Evolutionary conservation across 2,329 filamentous ascomycete species (phyloP).

Genomic region (Ophiostoma populinum): DNA sequence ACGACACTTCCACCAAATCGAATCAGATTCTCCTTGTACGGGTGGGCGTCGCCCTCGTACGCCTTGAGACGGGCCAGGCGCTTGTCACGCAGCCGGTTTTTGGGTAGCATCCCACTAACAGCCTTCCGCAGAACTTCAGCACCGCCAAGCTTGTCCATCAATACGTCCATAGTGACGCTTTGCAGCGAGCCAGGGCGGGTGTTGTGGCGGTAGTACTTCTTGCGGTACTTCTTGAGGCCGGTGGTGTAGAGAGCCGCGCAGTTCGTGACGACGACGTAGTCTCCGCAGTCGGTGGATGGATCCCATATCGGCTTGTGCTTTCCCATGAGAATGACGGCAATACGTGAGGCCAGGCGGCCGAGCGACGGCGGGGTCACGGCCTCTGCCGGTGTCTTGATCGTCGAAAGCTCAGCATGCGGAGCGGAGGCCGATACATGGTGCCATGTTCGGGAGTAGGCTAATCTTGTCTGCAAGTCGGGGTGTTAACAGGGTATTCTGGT

Average conservation of each 20-base stretch:
- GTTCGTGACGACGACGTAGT: constrained; percentile 91
- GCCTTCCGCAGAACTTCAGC: constrained; percentile 81
- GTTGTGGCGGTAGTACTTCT: constrained; percentile 89
- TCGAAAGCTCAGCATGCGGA: constrained; percentile 40
- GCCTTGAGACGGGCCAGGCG: constrained; percentile 79
- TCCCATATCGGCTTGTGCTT: constrained; percentile 98
- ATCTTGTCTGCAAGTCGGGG: constrained; percentile 53
- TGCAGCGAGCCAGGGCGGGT: constrained; percentile 77
- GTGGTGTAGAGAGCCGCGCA: constrained; percentile 78
- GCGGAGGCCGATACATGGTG: constrained; percentile 63
- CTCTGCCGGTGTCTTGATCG: constrained; percentile 31
- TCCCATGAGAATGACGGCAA: constrained; percentile 82
- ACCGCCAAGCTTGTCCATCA: constrained; percentile 89
- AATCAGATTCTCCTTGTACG: constrained; percentile 77
- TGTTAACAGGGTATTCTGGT: no score
- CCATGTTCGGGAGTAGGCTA: constrained; percentile 94
- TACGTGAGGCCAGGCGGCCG: constrained; percentile 73
- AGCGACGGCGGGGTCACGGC: constrained; percentile 57
- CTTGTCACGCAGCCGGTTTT: constrained; percentile 83
- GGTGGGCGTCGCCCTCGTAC: constrained; percentile 84
- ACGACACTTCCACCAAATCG: constrained; percentile 46
- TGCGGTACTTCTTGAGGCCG: constrained; percentile 83
- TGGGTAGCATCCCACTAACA: constrained; percentile 92
- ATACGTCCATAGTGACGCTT: constrained; percentile 80
- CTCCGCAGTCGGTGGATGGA: constrained; percentile 93